Base-by-base conservation (phyloP, 2,329 filamentous ascomycete species). In the Alternaria ventricosa region DNA sequence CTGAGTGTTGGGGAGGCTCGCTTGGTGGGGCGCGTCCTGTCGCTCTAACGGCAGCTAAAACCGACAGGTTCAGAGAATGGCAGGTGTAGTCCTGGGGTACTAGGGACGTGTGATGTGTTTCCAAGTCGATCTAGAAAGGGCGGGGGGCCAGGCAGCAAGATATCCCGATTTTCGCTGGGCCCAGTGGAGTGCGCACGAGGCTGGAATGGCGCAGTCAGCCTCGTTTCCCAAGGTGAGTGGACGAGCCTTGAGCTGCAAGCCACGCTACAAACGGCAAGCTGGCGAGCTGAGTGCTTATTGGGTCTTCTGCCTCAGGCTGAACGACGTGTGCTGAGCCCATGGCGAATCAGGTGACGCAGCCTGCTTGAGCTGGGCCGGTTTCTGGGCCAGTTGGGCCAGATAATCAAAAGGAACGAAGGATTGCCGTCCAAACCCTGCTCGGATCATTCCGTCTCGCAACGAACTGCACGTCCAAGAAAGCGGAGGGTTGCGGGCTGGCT, bases 171-270 rank as follows among this genome's bases (percentile, higher is more conserved):
- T 75, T 76, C 64, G 71, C 72, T 74, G 71, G 66, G 64, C 49
- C 53, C 66, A 64, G 70, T 67, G 65, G 69, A 72, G 71, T 70
- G 75, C 72, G 72, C 66, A 75, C 78, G 75, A 78, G 76, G 75
- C 75, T 78, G 76, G 73, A 74, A 63, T 60, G 69, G 70, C 72
- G 71, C 68, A 75, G 73, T 78, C 76, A 79, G 77, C 77, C 77
- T 79, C 74, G 76, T 76, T 72, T 75, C 68, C 71, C 74, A 73
- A 77, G 66, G 71, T 75, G 73, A 78, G 74, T 77, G 76, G 76
- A 71, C 72, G 56, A 69, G 73, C 65, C 71, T 69, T 66, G 68
- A 65, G 43, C 70, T 78, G 75, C 75, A 77, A 75, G 75, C 74
- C 76, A 75, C 66, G 72, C 71, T 73, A 75, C 71, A 77, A 75